These are phyloP conservation scores for Paecilomyces niveus DNA, from an alignment of 2,329 filamentous ascomycete genomes.

Conservation along the genomic window DNA sequence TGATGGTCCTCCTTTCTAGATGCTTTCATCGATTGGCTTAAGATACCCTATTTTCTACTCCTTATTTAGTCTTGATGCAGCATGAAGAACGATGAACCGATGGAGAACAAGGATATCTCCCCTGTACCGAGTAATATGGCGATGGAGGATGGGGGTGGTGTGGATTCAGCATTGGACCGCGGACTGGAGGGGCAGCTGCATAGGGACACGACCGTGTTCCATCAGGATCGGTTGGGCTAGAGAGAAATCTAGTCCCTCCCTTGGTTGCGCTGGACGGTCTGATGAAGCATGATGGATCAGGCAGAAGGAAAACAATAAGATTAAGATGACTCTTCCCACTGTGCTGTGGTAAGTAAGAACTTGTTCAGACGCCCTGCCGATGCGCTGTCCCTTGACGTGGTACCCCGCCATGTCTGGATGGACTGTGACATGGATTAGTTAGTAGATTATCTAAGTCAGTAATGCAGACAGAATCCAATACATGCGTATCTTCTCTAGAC, in stretches of 20 bases:
- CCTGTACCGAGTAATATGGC: background rate
- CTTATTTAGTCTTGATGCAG: background rate
- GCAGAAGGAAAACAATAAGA: background rate
- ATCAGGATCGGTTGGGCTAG: background rate
- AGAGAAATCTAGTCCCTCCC: background rate
- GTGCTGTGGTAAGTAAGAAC: background rate
- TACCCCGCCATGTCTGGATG: background rate
- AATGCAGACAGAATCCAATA: background rate
- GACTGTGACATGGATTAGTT: background rate
- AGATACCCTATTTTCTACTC: background rate
- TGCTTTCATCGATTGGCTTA: background rate
- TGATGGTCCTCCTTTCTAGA: background rate
- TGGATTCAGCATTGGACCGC: background rate
- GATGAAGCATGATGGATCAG: background rate
- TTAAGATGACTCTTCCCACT: background rate
- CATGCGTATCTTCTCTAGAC: background rate
- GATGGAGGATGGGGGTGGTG: background rate
- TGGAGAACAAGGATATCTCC: background rate
- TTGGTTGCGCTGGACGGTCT: background rate
- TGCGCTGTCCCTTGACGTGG: background rate
- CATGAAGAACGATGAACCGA: background rate
- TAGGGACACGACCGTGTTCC: background rate
- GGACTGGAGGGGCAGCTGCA: background rate
- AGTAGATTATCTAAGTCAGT: background rate
- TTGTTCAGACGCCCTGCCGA: background rate